A percentile compares a stretch with the other conserved stretches of the same genome.
Evolutionary conservation across 768 basidiomycete genomes (phyloP).

Genomic region (Psilocybe azurescens): DNA sequence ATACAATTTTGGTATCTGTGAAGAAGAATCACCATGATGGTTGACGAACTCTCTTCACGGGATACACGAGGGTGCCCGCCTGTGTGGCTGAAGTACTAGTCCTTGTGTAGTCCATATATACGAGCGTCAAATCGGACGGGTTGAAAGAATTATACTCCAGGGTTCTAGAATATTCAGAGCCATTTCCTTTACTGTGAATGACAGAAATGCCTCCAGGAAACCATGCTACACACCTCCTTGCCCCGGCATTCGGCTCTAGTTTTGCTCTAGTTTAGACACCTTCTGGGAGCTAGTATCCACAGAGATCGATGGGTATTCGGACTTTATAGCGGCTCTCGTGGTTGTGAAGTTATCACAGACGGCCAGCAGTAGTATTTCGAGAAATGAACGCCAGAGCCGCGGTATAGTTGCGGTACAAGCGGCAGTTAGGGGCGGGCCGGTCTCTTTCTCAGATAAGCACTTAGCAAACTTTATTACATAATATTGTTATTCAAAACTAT

Average conservation of each 20-base stretch:
- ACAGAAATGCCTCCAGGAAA: neutral
- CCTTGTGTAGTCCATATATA: neutral
- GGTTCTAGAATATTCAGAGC: neutral
- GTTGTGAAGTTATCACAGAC: too few species aligned
- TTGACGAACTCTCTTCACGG: neutral
- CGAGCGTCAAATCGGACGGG: neutral
- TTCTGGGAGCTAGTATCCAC: neutral
- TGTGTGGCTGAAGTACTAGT: neutral
- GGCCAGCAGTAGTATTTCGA: too few species aligned
- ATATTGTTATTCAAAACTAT: too few species aligned
- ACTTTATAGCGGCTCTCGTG: too few species aligned
- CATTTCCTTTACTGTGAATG: neutral
- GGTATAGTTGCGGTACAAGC: too few species aligned
- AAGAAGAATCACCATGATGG: neutral
- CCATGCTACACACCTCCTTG: neutral
- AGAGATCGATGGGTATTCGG: too few species aligned
- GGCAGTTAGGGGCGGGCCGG: too few species aligned
- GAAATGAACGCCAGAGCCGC: too few species aligned
- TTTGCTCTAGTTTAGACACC: neutral
- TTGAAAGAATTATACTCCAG: neutral
- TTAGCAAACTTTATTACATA: too few species aligned
- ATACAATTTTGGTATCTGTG: constrained; percentile 4
- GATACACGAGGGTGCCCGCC: neutral
- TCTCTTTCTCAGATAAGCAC: too few species aligned
- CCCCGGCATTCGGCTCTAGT: neutral